Evolutionary conservation across 805 yeast genomes (phyloP), one percentile per base, ranked within the genome.

Genomic region (Ogataea methylovora): DNA sequence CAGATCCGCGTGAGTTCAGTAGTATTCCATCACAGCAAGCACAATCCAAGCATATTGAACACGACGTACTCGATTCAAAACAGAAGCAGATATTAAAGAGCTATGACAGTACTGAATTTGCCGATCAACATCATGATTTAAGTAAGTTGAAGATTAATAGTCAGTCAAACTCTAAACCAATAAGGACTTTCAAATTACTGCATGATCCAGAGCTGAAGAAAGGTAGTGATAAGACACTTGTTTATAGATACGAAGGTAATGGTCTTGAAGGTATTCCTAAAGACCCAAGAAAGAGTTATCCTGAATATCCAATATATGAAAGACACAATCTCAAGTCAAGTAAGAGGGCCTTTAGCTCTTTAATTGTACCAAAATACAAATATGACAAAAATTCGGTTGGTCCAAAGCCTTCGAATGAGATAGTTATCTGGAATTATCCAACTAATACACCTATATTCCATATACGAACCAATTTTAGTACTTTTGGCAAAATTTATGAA

Each of bases 351-450:
- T 43, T 37, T 29, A 33, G 29, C 12, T 39, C 42, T n/a, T 27
- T 43, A 12, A 30, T 41, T 6, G 32, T 43, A 25, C 46, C 61
- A 4, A 62, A 61, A 38, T 69, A 66, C 43, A 44, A 53, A 5
- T 84, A 69, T 51, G 95, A 86, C 52, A 69, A 76, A 38, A 66
- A 79, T 47, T 84, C 94, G 0, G 51, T 84, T 10, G 94, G 92
- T 0, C 78, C 81, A 0, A 73, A 78, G 13, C 95, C 95, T 1
- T 67, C 77, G 4, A 60, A 73, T 8, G 87, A 81, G 46, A 54
- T 87, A 25, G 72, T 86, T 2, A 65, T 84, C 4, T 79, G 84
- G 71, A 81, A 79, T 14, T 61, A 79, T 32, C 79, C 84, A 3
- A 48, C 68, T 3, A 60, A 73, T 3, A 65, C 72, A n/a, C 66